Evolutionary conservation across 495 filamentous ascomycete species (phyloP), one percentile per base, ranked within the genome.

Genomic region (Talaromyces ruber): DNA sequence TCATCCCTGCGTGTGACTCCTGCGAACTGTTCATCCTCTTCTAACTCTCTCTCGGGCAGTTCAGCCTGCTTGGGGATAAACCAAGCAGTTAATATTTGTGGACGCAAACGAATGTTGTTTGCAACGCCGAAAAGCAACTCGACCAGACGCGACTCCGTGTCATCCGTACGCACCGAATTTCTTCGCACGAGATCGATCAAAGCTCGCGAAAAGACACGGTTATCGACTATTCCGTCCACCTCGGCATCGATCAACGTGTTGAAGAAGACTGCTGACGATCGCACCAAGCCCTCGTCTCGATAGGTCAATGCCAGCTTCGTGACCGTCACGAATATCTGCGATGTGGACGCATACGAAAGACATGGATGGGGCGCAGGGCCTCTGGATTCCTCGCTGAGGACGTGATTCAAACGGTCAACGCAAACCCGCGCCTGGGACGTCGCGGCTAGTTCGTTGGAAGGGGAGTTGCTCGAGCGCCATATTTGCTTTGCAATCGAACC

Each of bases 51-150:
- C 29, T 47, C 58, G n/a, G 34, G 29, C n/a, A 57, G 52, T 28
- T 57, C 50, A 3, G 51, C 51, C 65, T 58, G 64, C 59, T 45
- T 74, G 63, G 71, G 80, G 63, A 68, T 76, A 73, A 99, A 99
- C 94, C 94, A 99, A 18, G 88, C 88, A 4, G 89, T 80, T 28
- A 98, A 76, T 50, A 96, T 90, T 28, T 84, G 81, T 28, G 93
- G 93, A 61, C 93, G 88, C 62, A 96, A 78, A 60, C 94, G 82
- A 65, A 99, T 93, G 78, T 98, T 98, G 61, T 94, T 92, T 16
- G 94, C 88, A 62, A 98, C 89, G 51, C 90, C 92, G 76, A 98
- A 99, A 26, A 95, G 80, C 57, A 99, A 72, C 75, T 98, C 93
- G 55, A 97, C 88, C 59, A 97, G 84, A 61, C 90, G 84, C 16